phyloP scores from a whole-genome alignment of 306 rosid species.

The Vicia faba region DNA sequence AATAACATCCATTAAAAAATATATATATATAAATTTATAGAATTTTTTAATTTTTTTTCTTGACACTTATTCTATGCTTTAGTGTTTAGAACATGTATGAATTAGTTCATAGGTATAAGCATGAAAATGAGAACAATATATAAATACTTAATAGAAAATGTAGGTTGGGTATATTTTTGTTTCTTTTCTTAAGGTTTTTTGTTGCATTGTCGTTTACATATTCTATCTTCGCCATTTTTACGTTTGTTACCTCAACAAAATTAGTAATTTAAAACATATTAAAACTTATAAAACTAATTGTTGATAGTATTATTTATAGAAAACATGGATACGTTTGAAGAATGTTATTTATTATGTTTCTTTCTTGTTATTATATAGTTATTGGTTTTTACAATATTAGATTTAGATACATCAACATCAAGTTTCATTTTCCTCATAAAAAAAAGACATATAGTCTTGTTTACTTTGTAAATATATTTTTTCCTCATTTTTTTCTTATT shows the following conservation, averaged over 20 bases:
- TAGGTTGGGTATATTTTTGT: conserved; percentile 19
- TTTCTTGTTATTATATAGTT: no score
- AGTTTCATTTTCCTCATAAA: no score
- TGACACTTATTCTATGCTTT: background rate
- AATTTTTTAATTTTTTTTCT: conserved; percentile 18
- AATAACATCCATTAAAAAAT: conserved; percentile 33
- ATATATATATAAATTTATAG: background rate
- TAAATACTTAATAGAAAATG: background rate
- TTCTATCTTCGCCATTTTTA: conserved; percentile 15
- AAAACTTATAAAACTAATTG: conserved; percentile 31
- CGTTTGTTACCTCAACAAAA: conserved; percentile 4
- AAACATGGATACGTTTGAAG: conserved; percentile 2
- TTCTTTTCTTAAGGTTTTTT: background rate
- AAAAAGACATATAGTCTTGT: no score
- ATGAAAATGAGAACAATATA: background rate
- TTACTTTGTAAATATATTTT: no score
- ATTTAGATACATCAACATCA: no score
- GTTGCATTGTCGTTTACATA: background rate
- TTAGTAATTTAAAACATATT: background rate
- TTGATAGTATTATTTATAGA: conserved; percentile 14
- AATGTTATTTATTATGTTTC: background rate
- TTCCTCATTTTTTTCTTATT: no score
- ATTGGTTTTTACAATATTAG: no score
- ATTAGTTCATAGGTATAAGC: background rate
- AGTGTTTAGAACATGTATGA: background rate